phyloP scores from a whole-genome alignment of 2,329 filamentous ascomycete genomes.

The Calonectria henricotiae region DNA sequence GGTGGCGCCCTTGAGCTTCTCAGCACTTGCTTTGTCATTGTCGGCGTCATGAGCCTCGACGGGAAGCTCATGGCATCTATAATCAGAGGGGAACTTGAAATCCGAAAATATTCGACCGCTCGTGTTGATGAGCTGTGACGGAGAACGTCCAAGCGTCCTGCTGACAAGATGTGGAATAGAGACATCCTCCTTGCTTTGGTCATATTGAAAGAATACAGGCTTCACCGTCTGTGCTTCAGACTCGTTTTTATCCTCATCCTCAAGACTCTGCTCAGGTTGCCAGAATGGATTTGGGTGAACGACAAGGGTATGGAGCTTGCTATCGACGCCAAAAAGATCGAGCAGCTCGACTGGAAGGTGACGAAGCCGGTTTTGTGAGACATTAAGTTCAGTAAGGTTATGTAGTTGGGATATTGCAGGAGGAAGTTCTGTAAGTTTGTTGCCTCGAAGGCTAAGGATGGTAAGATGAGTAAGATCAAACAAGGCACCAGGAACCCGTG shows the following conservation, averaged over 20 bases:
- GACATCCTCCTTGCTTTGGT: slow-evolving; percentile 12
- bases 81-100: slow-evolving; percentile 52
- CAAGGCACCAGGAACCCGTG: slow-evolving; percentile 71
- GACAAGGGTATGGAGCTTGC: slow-evolving; percentile 68
- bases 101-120: slow-evolving; percentile 53
- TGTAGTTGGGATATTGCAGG: slow-evolving; percentile 71
- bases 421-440: slow-evolving; percentile 75
- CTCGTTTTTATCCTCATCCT: slow-evolving; percentile 21
- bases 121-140: slow-evolving; percentile 55
- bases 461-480: slow-evolving; percentile 76
- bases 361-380: slow-evolving; percentile 76
- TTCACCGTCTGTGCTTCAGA: slow-evolving; percentile 29
- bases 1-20: slow-evolving; percentile 45
- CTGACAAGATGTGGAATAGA: slow-evolving; percentile 47
- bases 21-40: slow-evolving; percentile 8
- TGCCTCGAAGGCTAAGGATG: slow-evolving; percentile 77
- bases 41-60: slow-evolving; percentile 45
- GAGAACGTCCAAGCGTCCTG: slow-evolving; percentile 53
- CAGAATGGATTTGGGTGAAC: slow-evolving; percentile 77
- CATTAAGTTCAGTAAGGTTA: slow-evolving; percentile 75
- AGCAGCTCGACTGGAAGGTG: slow-evolving; percentile 77
- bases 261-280: slow-evolving; percentile 55
- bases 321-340: slow-evolving; percentile 65
- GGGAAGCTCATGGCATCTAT: slow-evolving; percentile 44
- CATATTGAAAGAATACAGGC: slow-evolving; percentile 35